Evolutionary conservation across 139 green algal genomes (phyloP).

Genomic region (Tetraselmis chui): DNA sequence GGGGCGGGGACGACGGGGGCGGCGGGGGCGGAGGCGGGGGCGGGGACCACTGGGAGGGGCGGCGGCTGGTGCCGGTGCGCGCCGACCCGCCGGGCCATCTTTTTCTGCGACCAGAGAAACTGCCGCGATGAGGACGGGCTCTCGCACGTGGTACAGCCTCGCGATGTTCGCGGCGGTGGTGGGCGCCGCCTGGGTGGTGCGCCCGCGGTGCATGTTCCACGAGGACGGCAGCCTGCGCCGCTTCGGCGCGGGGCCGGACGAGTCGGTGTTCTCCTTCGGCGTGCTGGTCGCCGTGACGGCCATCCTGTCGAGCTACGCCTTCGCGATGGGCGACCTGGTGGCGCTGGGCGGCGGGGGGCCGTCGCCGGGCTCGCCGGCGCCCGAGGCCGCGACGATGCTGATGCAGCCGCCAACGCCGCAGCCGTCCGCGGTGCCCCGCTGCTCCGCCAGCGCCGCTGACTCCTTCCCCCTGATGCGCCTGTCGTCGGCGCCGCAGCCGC

Average conservation of each 20-base stretch:
- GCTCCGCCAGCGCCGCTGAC: background rate
- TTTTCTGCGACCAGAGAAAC: too few relatives aligned
- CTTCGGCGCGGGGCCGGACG: background rate
- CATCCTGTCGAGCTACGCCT: background rate
- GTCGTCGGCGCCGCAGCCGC: too few relatives aligned
- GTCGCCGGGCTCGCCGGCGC: too few relatives aligned
- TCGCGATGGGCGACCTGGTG: background rate
- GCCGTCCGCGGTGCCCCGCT: background rate
- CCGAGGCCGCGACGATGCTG: background rate
- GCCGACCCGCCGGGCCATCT: too few relatives aligned
- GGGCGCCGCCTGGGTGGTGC: background rate
- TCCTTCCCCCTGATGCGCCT: background rate
- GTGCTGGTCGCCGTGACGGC: background rate
- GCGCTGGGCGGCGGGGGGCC: too few relatives aligned
- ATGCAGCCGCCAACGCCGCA: too few relatives aligned
- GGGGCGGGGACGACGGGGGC: too few relatives aligned
- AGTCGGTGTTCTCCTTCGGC: background rate
- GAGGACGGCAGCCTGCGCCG: background rate
- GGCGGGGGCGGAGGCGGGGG: too few relatives aligned
- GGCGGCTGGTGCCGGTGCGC: too few relatives aligned
- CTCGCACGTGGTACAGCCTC: background rate
- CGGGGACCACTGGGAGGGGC: too few relatives aligned
- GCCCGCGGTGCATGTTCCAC: background rate
- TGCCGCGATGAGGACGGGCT: background rate
- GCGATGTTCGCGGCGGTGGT: background rate